phyloP scores from a whole-genome alignment of 2,329 filamentous ascomycete species.

The Sporothrix brunneoviolacea region DNA sequence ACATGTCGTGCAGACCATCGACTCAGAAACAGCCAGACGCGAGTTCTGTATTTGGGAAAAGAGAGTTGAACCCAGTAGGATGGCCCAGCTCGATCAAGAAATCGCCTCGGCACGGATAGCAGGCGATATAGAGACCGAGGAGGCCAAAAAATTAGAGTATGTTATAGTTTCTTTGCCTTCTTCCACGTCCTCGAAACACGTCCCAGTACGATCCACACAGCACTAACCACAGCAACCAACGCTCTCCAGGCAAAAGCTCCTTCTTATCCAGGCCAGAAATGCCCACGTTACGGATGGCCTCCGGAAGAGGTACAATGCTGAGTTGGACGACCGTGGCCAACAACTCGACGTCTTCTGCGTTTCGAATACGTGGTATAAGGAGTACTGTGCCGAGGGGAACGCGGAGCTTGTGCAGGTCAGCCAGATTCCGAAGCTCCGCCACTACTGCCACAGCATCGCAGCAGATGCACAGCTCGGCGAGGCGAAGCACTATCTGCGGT shows the following conservation, averaged over 20 bases:
- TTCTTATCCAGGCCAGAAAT: slow-evolving; percentile 27
- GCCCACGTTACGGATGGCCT: slow-evolving; percentile 25
- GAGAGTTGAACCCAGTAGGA: slow-evolving; percentile 15
- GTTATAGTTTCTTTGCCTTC: no score
- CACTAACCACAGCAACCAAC: no score
- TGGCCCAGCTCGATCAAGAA: slow-evolving; percentile 23
- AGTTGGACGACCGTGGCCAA: slow-evolving; percentile 18
- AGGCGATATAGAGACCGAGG: slow-evolving; percentile 20
- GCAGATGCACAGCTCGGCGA: slow-evolving; percentile 27
- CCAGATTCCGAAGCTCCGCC: slow-evolving; percentile 27
- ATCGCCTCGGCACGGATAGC: slow-evolving; percentile 22
- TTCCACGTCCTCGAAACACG: no score
- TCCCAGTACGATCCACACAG: no score
- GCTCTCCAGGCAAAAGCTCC: no score
- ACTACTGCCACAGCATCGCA: slow-evolving; percentile 28
- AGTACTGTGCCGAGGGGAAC: slow-evolving; percentile 26
- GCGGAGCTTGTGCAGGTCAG: slow-evolving; percentile 23
- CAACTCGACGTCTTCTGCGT: slow-evolving; percentile 30
- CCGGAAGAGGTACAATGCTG: slow-evolving; percentile 21
- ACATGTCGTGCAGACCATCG: no score
- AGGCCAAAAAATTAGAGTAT: slow-evolving; percentile 6
- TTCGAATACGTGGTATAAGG: slow-evolving; percentile 29
- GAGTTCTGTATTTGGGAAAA: slow-evolving; percentile 24
- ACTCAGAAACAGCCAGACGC: slow-evolving; percentile 20
- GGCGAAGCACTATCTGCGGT: slow-evolving; percentile 24